These are phyloP conservation scores for Fusarium sp. DNA, from an alignment of 2,329 filamentous ascomycete species.

Conservation along the genomic window DNA sequence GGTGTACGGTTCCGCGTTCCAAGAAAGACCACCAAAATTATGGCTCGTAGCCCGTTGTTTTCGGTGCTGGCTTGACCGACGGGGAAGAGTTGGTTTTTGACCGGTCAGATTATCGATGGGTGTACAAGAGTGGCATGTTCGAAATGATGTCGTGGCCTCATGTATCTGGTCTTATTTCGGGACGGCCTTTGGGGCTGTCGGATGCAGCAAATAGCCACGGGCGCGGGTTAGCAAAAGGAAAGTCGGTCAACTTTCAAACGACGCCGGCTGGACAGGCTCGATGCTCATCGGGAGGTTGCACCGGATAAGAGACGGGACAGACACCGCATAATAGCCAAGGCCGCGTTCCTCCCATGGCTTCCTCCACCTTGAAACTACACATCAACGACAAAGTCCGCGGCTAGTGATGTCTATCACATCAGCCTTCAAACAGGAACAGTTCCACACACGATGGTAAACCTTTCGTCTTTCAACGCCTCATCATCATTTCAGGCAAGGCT, in stretches of 20 bases:
- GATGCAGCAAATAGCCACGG: conserved; percentile 18
- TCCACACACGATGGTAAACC: neutral
- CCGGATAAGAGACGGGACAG: conserved; percentile 7
- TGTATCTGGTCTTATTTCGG: conserved; percentile 26
- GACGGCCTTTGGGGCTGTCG: conserved; percentile 6
- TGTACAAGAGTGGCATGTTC: conserved; percentile 29
- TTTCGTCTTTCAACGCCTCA: neutral
- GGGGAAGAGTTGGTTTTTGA: conserved; percentile 23
- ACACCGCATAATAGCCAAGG: conserved; percentile 5
- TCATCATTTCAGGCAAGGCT: conserved; percentile 19
- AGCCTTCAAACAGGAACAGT: neutral
- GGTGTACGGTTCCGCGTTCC: conserved; percentile 17
- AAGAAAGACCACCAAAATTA: conserved; percentile 9
- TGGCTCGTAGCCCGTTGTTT: conserved; percentile 1
- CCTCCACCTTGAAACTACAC: neutral
- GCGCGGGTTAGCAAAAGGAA: conserved; percentile 12
- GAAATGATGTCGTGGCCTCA: conserved; percentile 19
- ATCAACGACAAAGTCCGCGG: neutral
- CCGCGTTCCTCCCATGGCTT: neutral
- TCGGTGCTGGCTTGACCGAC: conserved; percentile 10
- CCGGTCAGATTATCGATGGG: conserved; percentile 33
- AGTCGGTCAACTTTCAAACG: conserved; percentile 25
- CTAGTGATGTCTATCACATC: neutral
- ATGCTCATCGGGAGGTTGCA: conserved; percentile 32
- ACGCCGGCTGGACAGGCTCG: conserved; percentile 19